Base-by-base conservation (phyloP, 768 basidiomycete species). In the Mycena venus region DNA sequence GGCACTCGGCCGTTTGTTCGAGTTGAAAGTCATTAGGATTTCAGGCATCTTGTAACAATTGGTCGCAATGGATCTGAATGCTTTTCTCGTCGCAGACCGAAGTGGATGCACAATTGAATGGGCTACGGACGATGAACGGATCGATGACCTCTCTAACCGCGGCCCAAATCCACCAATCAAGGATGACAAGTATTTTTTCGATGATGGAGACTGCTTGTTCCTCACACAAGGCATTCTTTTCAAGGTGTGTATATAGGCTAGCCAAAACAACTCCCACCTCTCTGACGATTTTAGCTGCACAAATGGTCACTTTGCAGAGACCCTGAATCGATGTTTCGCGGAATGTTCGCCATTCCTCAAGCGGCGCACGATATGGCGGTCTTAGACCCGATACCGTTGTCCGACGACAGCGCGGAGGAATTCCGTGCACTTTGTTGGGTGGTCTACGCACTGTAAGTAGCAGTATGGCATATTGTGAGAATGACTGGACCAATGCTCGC, bases 121-220 rank as follows among this genome's bases (percentile, higher is more conserved):
- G 8, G 36, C 14, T 7, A 38, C 8, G 36, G 36, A 38, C 14
- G 36, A 38, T 7, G 14, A 38, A 14, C 36, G 36, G 14, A 14
- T 14, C 36, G 36, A 38, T 38, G 14, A 38, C 8, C 36, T 38
- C 36, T 14, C 14, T 7, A 14, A 38, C 14, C 36, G 36, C 36
- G 8, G 36, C 36, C 36, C 36, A 7, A 14, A 38, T n/a, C n/a
- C n/a, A 38, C 36, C 65, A 55, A 40, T 55, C 10, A 32, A 15
- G 10, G 68, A 70, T 31, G 51, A 42, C 4, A 32, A 36, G 12
- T 71, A 63, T 23, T 71, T 63, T 51, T 71, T 62, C 36, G 59
- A 61, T 21, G 47, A 61, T 15, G 70, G 70, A 36, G 70, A 71
- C 49, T 71, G 70, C 40, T 31, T 55, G 19, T 55, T 71, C 23